phyloP scores from a whole-genome alignment of 306 rosid genomes.

The Astragalus membranaceus region DNA sequence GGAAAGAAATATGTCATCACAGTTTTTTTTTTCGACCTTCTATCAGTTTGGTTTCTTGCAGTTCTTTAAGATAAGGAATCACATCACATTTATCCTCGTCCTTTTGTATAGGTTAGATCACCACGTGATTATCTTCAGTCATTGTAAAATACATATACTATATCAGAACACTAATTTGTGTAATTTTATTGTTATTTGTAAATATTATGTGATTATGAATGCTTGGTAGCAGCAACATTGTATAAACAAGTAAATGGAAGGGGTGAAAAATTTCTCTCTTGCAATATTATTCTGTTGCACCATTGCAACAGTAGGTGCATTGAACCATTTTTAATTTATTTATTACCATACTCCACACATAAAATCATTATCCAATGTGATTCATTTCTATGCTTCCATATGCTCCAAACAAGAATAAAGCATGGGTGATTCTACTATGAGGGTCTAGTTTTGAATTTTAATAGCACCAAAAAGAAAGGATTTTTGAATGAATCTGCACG shows the following conservation, averaged over 20 bases:
- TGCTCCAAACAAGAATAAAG: too few relatives aligned
- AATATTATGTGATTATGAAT: background rate
- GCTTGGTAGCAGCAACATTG: background rate
- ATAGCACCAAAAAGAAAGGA: too few relatives aligned
- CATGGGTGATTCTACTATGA: too few relatives aligned
- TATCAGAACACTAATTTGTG: background rate
- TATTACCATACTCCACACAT: background rate
- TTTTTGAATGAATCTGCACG: too few relatives aligned
- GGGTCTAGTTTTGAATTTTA: too few relatives aligned
- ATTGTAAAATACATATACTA: slow-evolving; percentile 14
- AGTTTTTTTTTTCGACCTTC: background rate
- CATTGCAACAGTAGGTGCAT: background rate
- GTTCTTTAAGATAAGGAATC: background rate
- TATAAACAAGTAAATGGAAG: background rate
- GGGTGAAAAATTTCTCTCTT: background rate
- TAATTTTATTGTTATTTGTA: background rate
- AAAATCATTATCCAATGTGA: too few relatives aligned
- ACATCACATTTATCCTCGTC: background rate
- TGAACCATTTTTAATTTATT: background rate
- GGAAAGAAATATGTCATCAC: background rate
- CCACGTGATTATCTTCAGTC: background rate
- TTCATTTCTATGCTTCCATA: too few relatives aligned
- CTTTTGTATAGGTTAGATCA: slow-evolving; percentile 13
- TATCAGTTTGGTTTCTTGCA: slow-evolving; percentile 15
- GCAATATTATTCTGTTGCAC: background rate